phyloP scores from a whole-genome alignment of 2,329 filamentous ascomycete genomes.

The Trichothecium roseum region DNA sequence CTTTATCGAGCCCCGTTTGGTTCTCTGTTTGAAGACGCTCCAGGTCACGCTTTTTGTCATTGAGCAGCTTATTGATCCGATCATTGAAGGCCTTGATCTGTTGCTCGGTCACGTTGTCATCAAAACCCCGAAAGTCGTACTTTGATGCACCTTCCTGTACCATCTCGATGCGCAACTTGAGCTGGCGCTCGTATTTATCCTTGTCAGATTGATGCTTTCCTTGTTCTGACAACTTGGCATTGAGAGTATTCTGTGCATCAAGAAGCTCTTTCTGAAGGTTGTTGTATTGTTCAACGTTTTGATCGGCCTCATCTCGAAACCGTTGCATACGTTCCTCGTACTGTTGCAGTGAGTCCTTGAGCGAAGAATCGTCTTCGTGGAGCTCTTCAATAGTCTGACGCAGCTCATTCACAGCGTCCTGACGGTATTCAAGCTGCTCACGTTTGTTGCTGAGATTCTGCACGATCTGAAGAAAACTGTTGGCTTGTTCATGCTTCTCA shows the following conservation, averaged over 20 bases:
- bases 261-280: conserved; percentile 46
- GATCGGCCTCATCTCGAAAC: conserved; percentile 52
- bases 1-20: conserved; percentile 60
- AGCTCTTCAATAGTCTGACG: conserved; percentile 66
- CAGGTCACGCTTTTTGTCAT: conserved; percentile 69
- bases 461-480: conserved; percentile 64
- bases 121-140: conserved; percentile 77
- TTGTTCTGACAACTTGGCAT: conserved; percentile 49
- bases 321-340: conserved; percentile 66
- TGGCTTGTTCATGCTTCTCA: conserved; percentile 62
- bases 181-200: conserved; percentile 72
- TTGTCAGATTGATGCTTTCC: conserved; percentile 80
- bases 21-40: conserved; percentile 66
- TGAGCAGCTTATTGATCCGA: conserved; percentile 61
- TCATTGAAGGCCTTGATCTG: conserved; percentile 70
- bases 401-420: conserved; percentile 61
- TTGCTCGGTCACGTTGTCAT: conserved; percentile 63
- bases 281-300: conserved; percentile 53
- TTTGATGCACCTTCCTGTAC: conserved; percentile 67
- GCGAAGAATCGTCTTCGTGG: conserved; percentile 64
- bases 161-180: conserved; percentile 59
- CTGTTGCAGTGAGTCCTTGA: conserved; percentile 61
- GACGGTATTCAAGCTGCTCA: conserved; percentile 60
- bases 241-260: conserved; percentile 33
- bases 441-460: conserved; percentile 67